Conservation (phyloP, 176 grass and related monocot species). For the Rhynchospora tenuis region DNA sequence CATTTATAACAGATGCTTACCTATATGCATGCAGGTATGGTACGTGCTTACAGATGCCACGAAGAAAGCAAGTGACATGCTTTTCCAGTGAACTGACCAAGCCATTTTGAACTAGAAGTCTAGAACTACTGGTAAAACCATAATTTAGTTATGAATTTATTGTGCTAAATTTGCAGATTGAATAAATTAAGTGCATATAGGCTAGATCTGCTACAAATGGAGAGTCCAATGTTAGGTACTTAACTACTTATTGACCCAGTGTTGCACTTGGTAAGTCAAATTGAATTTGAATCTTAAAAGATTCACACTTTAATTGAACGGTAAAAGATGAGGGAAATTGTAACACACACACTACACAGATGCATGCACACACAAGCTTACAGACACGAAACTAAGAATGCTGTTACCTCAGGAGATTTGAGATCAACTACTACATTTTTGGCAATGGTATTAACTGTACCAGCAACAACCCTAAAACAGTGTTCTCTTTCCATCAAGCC, state of each 20-base stretch:
- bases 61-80: constrained; percentile 7
- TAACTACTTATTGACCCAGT: constrained; percentile 22
- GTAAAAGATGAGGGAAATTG: not conserved
- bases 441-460: constrained; percentile 56
- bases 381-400: not conserved
- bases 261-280: not conserved
- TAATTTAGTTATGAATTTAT: not conserved
- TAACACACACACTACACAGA: not conserved
- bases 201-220: not conserved
- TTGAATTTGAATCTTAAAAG: not conserved
- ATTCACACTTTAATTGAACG: constrained; percentile 1
- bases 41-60: constrained; percentile 21
- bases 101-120: not conserved
- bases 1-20: not conserved
- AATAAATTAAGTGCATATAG: not conserved
- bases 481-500: constrained; percentile 63
- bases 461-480: constrained; percentile 83
- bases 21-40: not conserved
- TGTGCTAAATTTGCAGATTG: not conserved
- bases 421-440: constrained; percentile 71
- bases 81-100: not conserved
- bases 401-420: constrained; percentile 75
- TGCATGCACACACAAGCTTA: not conserved
- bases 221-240: not conserved
- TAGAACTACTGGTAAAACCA: not conserved